These are phyloP conservation scores for Naganishia friedmannii DNA, from an alignment of 768 basidiomycete species.

Conservation along the genomic window DNA sequence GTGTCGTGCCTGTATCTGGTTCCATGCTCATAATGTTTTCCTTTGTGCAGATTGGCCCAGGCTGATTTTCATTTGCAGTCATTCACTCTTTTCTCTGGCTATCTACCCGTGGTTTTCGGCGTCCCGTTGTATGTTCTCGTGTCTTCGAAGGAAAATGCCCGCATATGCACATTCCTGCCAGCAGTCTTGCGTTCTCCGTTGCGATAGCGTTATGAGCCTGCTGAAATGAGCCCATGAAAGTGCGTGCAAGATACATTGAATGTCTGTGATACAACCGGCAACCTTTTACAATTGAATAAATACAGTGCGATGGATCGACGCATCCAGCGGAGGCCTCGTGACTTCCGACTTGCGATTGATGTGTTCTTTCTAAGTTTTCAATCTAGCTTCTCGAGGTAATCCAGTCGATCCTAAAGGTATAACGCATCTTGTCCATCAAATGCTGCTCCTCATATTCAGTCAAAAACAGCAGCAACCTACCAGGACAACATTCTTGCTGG, in stretches of 20 bases:
- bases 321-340: not conserved
- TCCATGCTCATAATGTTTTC: not conserved
- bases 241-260: not conserved
- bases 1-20: not conserved
- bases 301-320: not conserved
- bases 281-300: not conserved
- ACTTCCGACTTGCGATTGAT: not conserved
- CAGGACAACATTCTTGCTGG: conserved; percentile 92
- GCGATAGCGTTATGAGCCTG: no score
- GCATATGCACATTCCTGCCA: no score
- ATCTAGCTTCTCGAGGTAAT: conserved; percentile 89
- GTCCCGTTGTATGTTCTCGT: conserved; percentile 13
- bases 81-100: not conserved
- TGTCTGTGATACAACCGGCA: not conserved
- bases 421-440: not conserved
- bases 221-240: not conserved
- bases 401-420: conserved; percentile 62
- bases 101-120: not conserved
- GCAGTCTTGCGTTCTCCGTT: no score
- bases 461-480: not conserved
- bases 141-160: not conserved
- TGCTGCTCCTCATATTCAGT: not conserved
- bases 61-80: conserved; percentile 31
- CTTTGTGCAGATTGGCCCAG: conserved; percentile 41
- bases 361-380: conserved; percentile 44